Evolutionary conservation across 164 flowering plant genomes (phyloP).

Genomic region (Magnolia sinica): DNA sequence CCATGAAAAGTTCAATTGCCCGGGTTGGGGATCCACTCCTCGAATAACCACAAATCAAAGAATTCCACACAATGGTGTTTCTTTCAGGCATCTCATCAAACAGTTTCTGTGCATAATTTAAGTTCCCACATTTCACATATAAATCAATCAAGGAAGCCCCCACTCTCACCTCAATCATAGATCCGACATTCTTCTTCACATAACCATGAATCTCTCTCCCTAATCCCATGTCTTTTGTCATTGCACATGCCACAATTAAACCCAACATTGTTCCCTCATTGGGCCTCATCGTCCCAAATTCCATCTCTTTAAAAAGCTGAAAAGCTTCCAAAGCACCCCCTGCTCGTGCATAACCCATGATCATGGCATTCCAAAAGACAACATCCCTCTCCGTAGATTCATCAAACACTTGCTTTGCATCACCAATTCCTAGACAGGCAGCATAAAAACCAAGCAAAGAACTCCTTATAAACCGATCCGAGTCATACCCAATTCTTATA

Average conservation of each 20-base stretch:
- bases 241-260: not conserved
- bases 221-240: not conserved
- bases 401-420: constrained; percentile 14
- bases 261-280: not conserved
- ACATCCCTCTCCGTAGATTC: constrained; percentile 18
- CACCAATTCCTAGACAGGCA: constrained; percentile 12
- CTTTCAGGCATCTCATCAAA: constrained; percentile 21
- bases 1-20: constrained; percentile 10
- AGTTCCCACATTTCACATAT: not conserved
- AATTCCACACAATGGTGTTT: constrained; percentile 25
- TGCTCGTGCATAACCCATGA: constrained; percentile 13
- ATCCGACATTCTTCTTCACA: not conserved
- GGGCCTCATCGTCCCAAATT: not conserved
- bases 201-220: not conserved
- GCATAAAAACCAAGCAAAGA: constrained; percentile 22
- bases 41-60: constrained; percentile 18
- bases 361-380: constrained; percentile 22
- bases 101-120: not conserved
- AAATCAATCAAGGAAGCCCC: constrained; percentile 1
- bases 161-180: not conserved
- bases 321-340: constrained; percentile 13
- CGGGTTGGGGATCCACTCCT: constrained; percentile 10
- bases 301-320: not conserved
- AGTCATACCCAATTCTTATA: constrained; percentile 12
- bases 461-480: constrained; percentile 16